Base-by-base conservation (phyloP, 352 stramenopile species). In the Phytopythium montanum region DNA sequence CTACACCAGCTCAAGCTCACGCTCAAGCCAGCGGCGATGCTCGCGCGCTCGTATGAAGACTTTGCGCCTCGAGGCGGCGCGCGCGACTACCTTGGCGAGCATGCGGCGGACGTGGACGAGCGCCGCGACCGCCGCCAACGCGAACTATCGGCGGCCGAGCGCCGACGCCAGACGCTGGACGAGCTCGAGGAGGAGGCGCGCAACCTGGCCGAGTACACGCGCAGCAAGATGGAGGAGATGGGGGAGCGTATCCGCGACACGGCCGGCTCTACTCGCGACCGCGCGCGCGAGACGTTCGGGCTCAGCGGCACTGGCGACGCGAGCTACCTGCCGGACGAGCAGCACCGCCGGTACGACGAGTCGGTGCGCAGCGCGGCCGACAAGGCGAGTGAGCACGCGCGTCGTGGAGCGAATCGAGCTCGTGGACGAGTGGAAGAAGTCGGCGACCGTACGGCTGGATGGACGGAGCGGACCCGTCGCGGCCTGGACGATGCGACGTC, bases 151-250 rank as follows among this genome's bases (percentile, higher is more conserved):
- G 21, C 29, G 33, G 33, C 29, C 31, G 50, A 56, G 33, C 64
- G 59, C 1, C 59, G 70, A 12, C 61, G 71, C 50, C 59, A 60
- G 38, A 79, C 70, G 28, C 29, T 76, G 12, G 72, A 77, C 18
- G 67, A 81, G 21, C 58, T 81, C 8, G 66, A 79, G 38, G 75
- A 81, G 19, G 70, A 75, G 33, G 73, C 68, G 8, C 60, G 56
- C 14, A 75, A 75, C 42, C 69, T 83, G 4, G 70, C 73, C 23
- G 65, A 86, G 10, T 75, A 78, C 33, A 70, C 73, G 18, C 69
- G 64, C n/a, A 62, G 68, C 34, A 82, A 85, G 58, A 75, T 79
- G 62, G 68, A 76, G 13, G 61, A 76, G 16, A 70, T 76, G 52
- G 77, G 73, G 10, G 75, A 84, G 0, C 59, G 72, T 49, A 69